Evolutionary conservation across 2,329 filamentous ascomycete species (phyloP).

Genomic region (Stachybotrys echinatus): DNA sequence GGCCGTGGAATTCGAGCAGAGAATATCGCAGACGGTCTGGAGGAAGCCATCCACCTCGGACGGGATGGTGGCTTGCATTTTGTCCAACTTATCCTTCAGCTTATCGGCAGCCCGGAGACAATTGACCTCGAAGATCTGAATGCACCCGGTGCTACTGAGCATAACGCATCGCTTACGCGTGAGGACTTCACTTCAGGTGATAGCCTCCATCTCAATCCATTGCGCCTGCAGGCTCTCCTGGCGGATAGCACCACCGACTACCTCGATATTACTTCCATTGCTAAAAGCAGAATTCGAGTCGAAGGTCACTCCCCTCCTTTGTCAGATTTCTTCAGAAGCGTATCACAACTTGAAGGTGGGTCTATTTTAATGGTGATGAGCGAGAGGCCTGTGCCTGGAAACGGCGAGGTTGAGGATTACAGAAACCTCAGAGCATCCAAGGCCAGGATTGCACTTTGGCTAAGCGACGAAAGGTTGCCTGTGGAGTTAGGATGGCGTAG

Average conservation of each 20-base stretch:
- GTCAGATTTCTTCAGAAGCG: too few relatives aligned
- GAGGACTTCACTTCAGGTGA: too few relatives aligned
- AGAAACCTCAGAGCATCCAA: neutral
- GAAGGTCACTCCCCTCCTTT: neutral
- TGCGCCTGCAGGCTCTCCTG: neutral
- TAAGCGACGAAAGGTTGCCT: neutral
- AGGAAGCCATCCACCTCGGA: neutral
- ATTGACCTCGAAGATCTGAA: conserved; percentile 1
- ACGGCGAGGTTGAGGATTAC: neutral
- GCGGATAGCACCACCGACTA: neutral
- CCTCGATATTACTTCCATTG: neutral
- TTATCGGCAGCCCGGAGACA: neutral
- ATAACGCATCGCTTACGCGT: neutral
- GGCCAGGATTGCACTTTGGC: neutral
- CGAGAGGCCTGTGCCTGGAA: neutral
- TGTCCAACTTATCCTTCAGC: neutral
- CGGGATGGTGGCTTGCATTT: neutral
- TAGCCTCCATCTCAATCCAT: neutral
- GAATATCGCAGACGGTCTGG: neutral
- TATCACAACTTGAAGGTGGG: neutral
- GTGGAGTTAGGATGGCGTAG: neutral
- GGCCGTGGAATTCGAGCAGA: neutral
- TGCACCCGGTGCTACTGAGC: neutral
- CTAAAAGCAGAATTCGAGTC: neutral
- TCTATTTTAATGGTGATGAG: neutral